Evolutionary conservation across 345 rosid genomes (phyloP).

Genomic region (Hevea brasiliensis): DNA sequence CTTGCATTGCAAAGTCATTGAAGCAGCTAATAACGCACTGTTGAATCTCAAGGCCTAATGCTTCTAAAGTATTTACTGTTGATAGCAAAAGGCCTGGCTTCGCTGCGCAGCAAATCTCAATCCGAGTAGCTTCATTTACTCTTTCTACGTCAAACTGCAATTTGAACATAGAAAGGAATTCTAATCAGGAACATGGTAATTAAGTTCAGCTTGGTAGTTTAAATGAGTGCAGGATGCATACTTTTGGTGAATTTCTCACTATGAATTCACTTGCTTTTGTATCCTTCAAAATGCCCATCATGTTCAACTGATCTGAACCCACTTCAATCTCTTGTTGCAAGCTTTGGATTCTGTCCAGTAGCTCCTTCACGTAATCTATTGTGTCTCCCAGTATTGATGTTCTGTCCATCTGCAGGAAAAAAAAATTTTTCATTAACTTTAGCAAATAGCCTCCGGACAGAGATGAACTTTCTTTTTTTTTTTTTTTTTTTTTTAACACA

Average conservation of each 20-base stretch:
- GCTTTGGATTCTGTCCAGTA: constrained; percentile 24
- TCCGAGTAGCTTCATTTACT: constrained; percentile 23
- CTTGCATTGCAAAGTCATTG: constrained; percentile 39
- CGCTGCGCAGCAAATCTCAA: constrained; percentile 30
- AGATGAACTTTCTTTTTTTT: too few relatives aligned
- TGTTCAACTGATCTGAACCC: constrained; percentile 10
- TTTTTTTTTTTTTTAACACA: background rate
- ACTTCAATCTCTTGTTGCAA: constrained; percentile 27
- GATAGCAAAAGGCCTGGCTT: constrained; percentile 37
- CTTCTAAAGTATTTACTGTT: constrained; percentile 29
- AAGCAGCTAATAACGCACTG: constrained; percentile 39
- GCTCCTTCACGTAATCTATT: constrained; percentile 34
- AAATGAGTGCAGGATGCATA: constrained; percentile 6
- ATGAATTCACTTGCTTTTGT: constrained; percentile 22
- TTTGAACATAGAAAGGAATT: background rate
- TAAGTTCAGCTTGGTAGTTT: background rate
- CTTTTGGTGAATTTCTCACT: constrained; percentile 35
- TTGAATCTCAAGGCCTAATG: constrained; percentile 37
- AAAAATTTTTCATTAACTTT: too few relatives aligned
- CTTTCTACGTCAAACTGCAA: constrained; percentile 35
- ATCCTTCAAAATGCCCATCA: constrained; percentile 23
- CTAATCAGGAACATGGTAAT: background rate
- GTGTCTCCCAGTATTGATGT: constrained; percentile 38
- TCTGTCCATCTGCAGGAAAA: constrained; percentile 33
- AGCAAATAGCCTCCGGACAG: constrained; percentile 6